Evolutionary conservation across 495 filamentous ascomycete species (phyloP), one percentile per base, ranked within the genome.

Genomic region (Chaetomium fimeti): DNA sequence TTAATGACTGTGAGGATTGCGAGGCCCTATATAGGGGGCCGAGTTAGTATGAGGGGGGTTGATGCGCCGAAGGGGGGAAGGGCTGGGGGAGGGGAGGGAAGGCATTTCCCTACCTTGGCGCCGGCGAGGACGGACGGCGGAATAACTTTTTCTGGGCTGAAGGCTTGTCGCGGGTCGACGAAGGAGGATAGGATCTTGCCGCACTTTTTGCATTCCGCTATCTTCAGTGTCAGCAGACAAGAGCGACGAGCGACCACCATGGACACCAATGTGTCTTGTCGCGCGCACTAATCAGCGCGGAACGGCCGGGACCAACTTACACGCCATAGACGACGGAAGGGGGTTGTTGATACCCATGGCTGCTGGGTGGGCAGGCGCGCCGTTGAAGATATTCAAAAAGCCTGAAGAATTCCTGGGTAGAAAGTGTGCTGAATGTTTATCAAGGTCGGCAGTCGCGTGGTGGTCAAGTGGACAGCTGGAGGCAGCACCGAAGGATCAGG

Each of bases 61-160:
- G 32, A 36, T 5, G 32, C 53, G 53, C 48, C 2, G 18, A 5
- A 29, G 24, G n/a, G 52, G 42, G 22, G 8, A 53, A 60, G 29
- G 8, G 64, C 22, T 48, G 57, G 58, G 7, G 20, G 20, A 43
- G 32, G 20, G 53, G 55, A 2, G 32, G n/a, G 32, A 20, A 20
- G 27, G 24, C 16, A 56, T 32, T 13, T 65, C 68, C 82, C 66
- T 78, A 94, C 91, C 87, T 98, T 97, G 68, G 94, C 95, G 71
- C 89, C 88, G 48, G 91, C 88, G 65, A 98, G 85, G 69, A 98
- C 85, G 49, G 89, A 85, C 3, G 95, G 94, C 47, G 94, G 94
- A 74, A 98, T 98, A 72, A 98, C 86, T 77, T 98, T 98, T 75
- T 98, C 94, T 40, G 94, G 94, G 5, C 93, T 91, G 75, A 98